Base-by-base conservation (phyloP, 2,329 filamentous ascomycete genomes). In the Alternaria longipes region DNA sequence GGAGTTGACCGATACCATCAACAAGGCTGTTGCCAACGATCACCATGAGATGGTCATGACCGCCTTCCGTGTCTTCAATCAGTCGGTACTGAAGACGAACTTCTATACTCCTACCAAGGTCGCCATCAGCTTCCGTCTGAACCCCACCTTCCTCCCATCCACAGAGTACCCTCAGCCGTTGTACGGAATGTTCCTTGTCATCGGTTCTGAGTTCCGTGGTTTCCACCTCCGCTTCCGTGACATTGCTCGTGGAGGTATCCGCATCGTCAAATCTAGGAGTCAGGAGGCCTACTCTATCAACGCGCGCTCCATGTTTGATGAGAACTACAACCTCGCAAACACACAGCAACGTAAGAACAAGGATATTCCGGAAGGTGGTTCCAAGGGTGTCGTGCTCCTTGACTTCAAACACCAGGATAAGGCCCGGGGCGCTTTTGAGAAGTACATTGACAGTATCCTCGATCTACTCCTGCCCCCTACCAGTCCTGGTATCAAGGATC, bases 331-430 rank as follows among this genome's bases (percentile, higher is more conserved):
- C 66, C 87, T 99, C 63, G 94, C 95, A 67, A 98, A 96, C 81
- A 99, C 95, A 0, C 95, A 99, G 81, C 95, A 99, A 83, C 92
- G 95, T 76, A 99, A 99, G 87, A 99, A 99, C 86, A 99, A 99
- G 85, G 95, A 99, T 74, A 99, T 99, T 54, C 95, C 95, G 3
- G 95, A 99, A 83, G 95, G 95, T 66, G 95, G 95, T 56, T 97
- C 94, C 73, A 99, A 99, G 84, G 95, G 95, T 82, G 95, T 99
- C 59, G 94, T 99, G 62, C 86, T 99, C 47, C 88, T 99, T 41
- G 94, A 99, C 79, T 89, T 92, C 65, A 90, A 94, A 78, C 93
- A 97, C 81, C 95, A 99, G 81, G 93, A 97, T 80, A 96, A 94
- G 82, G 91, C 91, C 18, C 87, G 86, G 49, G 93, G 97, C 64